phyloP scores from a whole-genome alignment of 768 basidiomycete species.

The Lepiota venenata region DNA sequence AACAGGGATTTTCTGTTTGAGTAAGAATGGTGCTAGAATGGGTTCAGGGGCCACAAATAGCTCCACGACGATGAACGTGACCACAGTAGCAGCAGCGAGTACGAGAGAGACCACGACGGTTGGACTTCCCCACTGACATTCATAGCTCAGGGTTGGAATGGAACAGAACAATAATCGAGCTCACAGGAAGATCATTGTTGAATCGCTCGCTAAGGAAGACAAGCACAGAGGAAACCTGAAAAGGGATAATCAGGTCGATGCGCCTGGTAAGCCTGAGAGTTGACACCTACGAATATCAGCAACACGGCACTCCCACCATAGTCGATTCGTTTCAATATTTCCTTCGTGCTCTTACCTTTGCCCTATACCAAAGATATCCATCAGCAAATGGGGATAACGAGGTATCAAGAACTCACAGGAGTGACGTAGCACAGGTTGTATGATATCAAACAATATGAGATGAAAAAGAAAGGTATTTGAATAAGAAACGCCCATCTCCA shows the following conservation, averaged over 20 bases:
- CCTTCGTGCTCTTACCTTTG: conserved; percentile 58
- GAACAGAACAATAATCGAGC: conserved; percentile 9
- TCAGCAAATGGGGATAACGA: background rate
- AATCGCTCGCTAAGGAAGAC: conserved; percentile 68
- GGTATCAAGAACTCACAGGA: conserved; percentile 21
- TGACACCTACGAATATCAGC: conserved; percentile 49
- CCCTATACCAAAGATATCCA: conserved; percentile 41
- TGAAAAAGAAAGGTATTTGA: conserved; percentile 63
- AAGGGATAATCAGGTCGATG: background rate
- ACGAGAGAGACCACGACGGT: conserved; percentile 51
- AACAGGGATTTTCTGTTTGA: conserved; percentile 66
- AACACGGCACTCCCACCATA: conserved; percentile 69
- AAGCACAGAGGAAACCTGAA: conserved; percentile 56
- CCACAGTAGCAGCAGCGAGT: conserved; percentile 37
- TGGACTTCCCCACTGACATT: conserved; percentile 51
- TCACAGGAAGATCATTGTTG: conserved; percentile 62
- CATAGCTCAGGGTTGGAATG: background rate
- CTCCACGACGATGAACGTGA: conserved; percentile 62
- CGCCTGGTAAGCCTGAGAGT: background rate
- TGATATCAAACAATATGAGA: conserved; percentile 56
- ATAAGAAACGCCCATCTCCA: conserved; percentile 83
- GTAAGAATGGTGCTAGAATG: conserved; percentile 62
- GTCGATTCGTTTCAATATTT: conserved; percentile 73
- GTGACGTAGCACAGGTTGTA: conserved; percentile 65
- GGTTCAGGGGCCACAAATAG: conserved; percentile 65